Base-by-base conservation (phyloP, 768 basidiomycete species). In the Plicaturopsis crispa region DNA sequence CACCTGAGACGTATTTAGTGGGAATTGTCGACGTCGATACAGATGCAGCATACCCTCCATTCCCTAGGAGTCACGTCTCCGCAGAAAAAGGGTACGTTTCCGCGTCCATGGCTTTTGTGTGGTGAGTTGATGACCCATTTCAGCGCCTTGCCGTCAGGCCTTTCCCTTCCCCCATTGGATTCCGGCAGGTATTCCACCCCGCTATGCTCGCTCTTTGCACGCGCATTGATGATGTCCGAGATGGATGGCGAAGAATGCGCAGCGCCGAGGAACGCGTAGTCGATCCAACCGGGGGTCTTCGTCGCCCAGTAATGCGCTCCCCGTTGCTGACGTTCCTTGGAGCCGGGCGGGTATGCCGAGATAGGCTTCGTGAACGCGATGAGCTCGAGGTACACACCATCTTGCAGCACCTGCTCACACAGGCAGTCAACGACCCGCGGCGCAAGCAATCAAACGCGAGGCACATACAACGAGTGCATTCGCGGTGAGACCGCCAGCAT, bases 361-460 rank as follows among this genome's bases (percentile, higher is more conserved):
- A 58, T 54, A 1, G 76, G 70, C 38, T 76, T 67, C 1, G 67
- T 73, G 61, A 85, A 86, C 13, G 72, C 68, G 47, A 86, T 72
- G 22, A 86, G 69, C 50, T 86, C 84, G 33, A 86, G 61, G 52
- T 85, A 86, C 12, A 62, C 61, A 11, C 73, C 72, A 41, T 82
- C 80, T 20, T 55, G 54, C 17, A 84, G 55, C 31, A 78, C 52
- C 75, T 78, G 44, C 38, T 35, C 2, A 10, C 22, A 17, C 13
- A 18, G 17, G 31, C 11, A 23, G 14, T 24, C 24, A 36, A 19
- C 26, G 31, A 19, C 4, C 14, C 33, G 14, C n/a, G n/a, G 30
- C 32, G 14, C 10, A 40, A 36, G 32, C 13, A 28, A 18, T 14
- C n/a, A 32, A 17, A 16, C 13, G 18, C 14, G 28, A 30, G 10